A percentile compares a stretch with the other conserved stretches of the same genome.
Conservation (phyloP, 2,329 filamentous ascomycete species). For the Alternaria tenuissima region DNA sequence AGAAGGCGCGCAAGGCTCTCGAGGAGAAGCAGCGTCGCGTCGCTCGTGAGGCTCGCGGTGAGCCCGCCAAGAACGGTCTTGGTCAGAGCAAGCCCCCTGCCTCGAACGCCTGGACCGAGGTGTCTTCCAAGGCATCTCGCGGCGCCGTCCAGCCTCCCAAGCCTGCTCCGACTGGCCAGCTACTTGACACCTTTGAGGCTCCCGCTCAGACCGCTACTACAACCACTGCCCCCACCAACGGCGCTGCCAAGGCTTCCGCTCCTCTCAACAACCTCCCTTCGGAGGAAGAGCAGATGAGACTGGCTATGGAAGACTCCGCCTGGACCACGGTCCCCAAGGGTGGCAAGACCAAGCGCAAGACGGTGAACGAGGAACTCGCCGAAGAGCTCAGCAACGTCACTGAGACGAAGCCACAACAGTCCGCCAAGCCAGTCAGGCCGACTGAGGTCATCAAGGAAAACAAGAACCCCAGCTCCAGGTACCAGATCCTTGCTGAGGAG, state of each 20-base stretch:
- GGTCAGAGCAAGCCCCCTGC: constrained; percentile 57
- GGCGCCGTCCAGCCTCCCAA: constrained; percentile 32
- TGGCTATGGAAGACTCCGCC: constrained; percentile 58
- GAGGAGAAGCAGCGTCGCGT: constrained; percentile 84
- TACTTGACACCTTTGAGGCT: constrained; percentile 62
- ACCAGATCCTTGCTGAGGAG: constrained; percentile 40
- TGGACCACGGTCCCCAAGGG: constrained; percentile 68
- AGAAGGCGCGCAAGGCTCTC: constrained; percentile 77
- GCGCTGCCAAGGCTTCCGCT: constrained; percentile 52
- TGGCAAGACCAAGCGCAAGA: constrained; percentile 64
- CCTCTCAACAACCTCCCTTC: constrained; percentile 61
- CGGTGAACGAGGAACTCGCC: constrained; percentile 51
- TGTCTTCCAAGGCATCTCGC: constrained; percentile 23
- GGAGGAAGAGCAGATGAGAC: constrained; percentile 68
- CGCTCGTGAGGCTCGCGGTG: constrained; percentile 82
- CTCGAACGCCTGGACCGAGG: constrained; percentile 63
- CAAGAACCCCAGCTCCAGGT: constrained; percentile 40
- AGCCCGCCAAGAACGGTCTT: constrained; percentile 80
- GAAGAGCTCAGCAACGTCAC: constrained; percentile 51
- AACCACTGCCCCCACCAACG: constrained; percentile 46
- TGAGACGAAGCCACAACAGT: constrained; percentile 22
- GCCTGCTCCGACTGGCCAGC: constrained; percentile 37
- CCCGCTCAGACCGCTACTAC: constrained; percentile 53
- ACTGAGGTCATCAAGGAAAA: constrained; percentile 38
- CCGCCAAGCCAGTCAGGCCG: constrained; percentile 36